Conservation (phyloP, 768 basidiomycete species). For the Tremella yokohamensis region DNA sequence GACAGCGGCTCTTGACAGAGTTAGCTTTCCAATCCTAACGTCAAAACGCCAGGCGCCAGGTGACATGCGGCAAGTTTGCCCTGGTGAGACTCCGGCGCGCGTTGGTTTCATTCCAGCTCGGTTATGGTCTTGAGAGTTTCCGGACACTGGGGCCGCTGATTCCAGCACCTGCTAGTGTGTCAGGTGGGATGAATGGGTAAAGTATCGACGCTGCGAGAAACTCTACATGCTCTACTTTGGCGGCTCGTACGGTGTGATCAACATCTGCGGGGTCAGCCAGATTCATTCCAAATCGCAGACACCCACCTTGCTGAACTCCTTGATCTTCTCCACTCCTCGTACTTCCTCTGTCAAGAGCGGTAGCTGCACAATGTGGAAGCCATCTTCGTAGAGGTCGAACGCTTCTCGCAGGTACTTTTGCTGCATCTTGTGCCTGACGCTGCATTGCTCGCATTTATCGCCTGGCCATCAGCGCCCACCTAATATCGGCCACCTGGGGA, state of each 20-base stretch:
- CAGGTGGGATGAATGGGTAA: neutral
- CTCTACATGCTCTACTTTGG: conserved; percentile 18
- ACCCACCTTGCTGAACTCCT: conserved; percentile 71
- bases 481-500: neutral
- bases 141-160: too few species aligned
- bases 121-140: too few species aligned
- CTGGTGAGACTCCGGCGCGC: too few species aligned
- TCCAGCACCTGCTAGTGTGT: too few species aligned
- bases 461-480: conserved; percentile 54
- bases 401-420: conserved; percentile 96
- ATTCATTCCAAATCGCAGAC: neutral
- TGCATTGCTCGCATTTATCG: conserved; percentile 92
- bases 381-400: conserved; percentile 94
- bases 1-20: too few species aligned
- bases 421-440: conserved; percentile 93
- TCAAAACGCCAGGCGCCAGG: too few species aligned
- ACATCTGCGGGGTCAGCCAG: conserved; percentile 18
- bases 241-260: conserved; percentile 25
- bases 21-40: too few species aligned
- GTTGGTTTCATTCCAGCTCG: too few species aligned
- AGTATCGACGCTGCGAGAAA: neutral
- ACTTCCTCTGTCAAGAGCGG: conserved; percentile 96
- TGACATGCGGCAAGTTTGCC: too few species aligned
- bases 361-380: conserved; percentile 93
- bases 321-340: conserved; percentile 86